Conservation (phyloP, 1,284 basidiomycete species). For the Apiotrichum brassicae region DNA sequence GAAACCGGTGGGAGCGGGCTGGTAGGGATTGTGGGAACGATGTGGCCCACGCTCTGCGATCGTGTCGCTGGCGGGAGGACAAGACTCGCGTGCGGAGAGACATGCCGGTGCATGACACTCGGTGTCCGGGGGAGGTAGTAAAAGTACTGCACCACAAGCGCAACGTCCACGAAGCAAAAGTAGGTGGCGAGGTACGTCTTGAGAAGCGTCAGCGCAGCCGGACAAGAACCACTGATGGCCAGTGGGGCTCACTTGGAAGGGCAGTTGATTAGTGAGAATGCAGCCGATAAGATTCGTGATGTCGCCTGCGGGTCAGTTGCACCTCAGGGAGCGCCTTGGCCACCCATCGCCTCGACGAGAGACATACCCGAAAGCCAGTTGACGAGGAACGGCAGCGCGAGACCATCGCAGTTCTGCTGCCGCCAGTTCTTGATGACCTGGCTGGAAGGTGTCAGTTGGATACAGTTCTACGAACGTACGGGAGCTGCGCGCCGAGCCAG, state of each 20-base stretch:
- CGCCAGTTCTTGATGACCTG: conserved; percentile 76
- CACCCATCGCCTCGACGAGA: neutral
- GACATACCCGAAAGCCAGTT: conserved; percentile 79
- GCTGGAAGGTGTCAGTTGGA: conserved; percentile 40
- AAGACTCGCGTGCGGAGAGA: conserved; percentile 3
- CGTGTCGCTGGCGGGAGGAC: neutral
- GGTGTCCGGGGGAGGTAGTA: conserved; percentile 54
- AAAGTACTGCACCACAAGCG: conserved; percentile 67
- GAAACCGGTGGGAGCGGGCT: neutral
- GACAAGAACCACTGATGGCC: no score
- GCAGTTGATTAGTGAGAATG: conserved; percentile 82
- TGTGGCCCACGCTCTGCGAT: neutral
- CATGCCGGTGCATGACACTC: neutral
- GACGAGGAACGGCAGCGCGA: conserved; percentile 79
- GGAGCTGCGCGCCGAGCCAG: conserved; percentile 87
- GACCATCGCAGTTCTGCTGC: conserved; percentile 70
- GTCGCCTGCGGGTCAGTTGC: conserved; percentile 58
- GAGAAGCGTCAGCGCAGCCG: neutral
- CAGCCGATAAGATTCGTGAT: conserved; percentile 81
- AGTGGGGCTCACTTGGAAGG: conserved; percentile 66
- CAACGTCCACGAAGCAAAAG: conserved; percentile 72
- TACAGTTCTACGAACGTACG: conserved; percentile 55
- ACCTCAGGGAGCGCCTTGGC: neutral
- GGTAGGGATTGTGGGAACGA: neutral
- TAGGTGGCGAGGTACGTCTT: conserved; percentile 83